A percentile compares a stretch with the other conserved stretches of the same genome.
These are phyloP conservation scores for Amniculicola lignicola DNA, from an alignment of 495 filamentous ascomycete genomes.

Conservation along the genomic window DNA sequence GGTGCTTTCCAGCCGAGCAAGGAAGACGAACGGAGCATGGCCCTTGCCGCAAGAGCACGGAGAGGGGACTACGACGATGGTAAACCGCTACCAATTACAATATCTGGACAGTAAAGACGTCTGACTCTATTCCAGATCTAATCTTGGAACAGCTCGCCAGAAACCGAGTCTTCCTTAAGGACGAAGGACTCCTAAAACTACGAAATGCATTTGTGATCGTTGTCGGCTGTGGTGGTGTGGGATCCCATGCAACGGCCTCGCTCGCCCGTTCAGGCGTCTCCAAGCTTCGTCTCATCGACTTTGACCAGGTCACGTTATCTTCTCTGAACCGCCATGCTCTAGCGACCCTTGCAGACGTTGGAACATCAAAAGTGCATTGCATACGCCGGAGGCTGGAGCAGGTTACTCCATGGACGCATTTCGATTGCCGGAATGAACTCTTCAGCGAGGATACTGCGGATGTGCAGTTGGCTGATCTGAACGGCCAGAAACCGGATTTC, in stretches of 20 bases:
- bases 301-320: conserved; percentile 94
- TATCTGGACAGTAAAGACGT: neutral
- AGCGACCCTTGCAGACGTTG: conserved; percentile 89
- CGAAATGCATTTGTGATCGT: conserved; percentile 80
- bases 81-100: conserved; percentile 32
- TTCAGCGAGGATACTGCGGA: conserved; percentile 67
- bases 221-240: conserved; percentile 91
- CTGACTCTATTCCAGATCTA: conserved; percentile 56
- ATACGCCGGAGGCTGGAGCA: conserved; percentile 74
- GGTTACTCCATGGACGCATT: conserved; percentile 85
- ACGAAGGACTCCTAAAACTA: conserved; percentile 73
- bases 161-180: conserved; percentile 86
- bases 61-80: conserved; percentile 90
- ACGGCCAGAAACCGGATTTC: conserved; percentile 70
- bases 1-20: conserved; percentile 52
- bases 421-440: conserved; percentile 83
- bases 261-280: conserved; percentile 85
- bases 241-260: conserved; percentile 83
- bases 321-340: conserved; percentile 93
- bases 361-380: conserved; percentile 88
- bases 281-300: conserved; percentile 87
- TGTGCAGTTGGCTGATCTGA: conserved; percentile 61
- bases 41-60: conserved; percentile 75
- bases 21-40: conserved; percentile 74
- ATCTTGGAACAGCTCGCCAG: conserved; percentile 95